Conservation (phyloP, 208 protist species). For the Trypanosoma congolense region DNA sequence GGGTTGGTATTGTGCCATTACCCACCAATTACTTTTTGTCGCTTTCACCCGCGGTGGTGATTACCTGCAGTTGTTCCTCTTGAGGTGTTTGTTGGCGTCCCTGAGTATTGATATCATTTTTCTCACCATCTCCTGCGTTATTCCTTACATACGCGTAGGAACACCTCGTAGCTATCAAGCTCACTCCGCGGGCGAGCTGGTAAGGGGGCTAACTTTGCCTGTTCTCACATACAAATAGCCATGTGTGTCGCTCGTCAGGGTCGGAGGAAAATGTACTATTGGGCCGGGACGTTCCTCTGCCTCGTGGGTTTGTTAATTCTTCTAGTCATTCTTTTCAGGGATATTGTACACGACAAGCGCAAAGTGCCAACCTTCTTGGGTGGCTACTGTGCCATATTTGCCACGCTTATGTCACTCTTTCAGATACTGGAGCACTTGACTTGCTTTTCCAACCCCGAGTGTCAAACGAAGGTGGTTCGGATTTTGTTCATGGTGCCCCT, state of each 20-base stretch:
- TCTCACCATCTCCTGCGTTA: too few species aligned
- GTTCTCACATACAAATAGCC: not conserved
- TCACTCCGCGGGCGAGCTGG: constrained; percentile 43
- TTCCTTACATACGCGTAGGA: too few species aligned
- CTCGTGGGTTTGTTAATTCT: constrained; percentile 72
- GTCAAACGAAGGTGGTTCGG: constrained; percentile 89
- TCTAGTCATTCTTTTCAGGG: constrained; percentile 53
- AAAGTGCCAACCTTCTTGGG: constrained; percentile 74
- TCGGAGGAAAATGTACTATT: constrained; percentile 81
- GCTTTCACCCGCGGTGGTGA: too few species aligned
- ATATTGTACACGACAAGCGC: constrained; percentile 32
- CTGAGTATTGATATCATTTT: too few species aligned
- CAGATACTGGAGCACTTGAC: constrained; percentile 90
- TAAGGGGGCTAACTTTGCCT: not conserved
- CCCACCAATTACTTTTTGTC: too few species aligned
- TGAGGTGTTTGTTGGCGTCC: too few species aligned
- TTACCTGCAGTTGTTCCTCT: too few species aligned
- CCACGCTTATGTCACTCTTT: constrained; percentile 79
- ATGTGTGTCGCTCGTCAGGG: constrained; percentile 27
- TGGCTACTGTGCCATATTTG: constrained; percentile 88
- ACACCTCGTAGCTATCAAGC: too few species aligned
- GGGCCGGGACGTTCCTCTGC: constrained; percentile 70
- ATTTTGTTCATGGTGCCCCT: constrained; percentile 93
- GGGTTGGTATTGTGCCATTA: too few species aligned
- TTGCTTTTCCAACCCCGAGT: constrained; percentile 86